These are phyloP conservation scores for Sugiyamaella paludigena DNA, from an alignment of 1,139 yeast species.

Conservation along the genomic window DNA sequence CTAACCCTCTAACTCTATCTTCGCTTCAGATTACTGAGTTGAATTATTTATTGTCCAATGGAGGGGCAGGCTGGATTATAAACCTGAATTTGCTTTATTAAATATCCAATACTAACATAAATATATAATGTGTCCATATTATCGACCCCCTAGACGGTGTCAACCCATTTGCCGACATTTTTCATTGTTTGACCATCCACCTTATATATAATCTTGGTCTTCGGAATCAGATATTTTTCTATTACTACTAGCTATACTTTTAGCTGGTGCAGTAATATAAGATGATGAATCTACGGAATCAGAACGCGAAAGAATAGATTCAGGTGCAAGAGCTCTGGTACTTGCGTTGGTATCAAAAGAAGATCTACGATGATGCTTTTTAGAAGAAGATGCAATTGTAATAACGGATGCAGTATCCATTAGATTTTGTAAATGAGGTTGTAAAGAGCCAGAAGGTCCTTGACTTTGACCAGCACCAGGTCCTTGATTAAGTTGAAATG, in stretches of 20 bases:
- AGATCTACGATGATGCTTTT: slow-evolving; percentile 35
- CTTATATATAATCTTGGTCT: slow-evolving; percentile 1
- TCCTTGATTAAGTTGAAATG: slow-evolving; percentile 16
- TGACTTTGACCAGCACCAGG: neutral
- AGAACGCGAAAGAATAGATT: slow-evolving; percentile 32
- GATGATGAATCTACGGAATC: slow-evolving; percentile 29
- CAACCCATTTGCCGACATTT: too few relatives aligned
- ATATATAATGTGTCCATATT: too few relatives aligned
- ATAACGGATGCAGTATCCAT: slow-evolving; percentile 39
- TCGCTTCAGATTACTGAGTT: too few relatives aligned
- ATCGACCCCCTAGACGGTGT: too few relatives aligned
- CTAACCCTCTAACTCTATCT: too few relatives aligned
- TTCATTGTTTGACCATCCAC: too few relatives aligned
- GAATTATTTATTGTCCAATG: too few relatives aligned
- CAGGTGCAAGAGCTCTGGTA: slow-evolving; percentile 40
- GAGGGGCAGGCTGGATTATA: too few relatives aligned
- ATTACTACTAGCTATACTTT: slow-evolving; percentile 17
- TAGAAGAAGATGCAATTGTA: slow-evolving; percentile 40
- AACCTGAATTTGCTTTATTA: too few relatives aligned
- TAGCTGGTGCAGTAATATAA: slow-evolving; percentile 16
- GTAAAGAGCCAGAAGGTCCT: neutral
- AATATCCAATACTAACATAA: too few relatives aligned
- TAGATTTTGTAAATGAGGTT: slow-evolving; percentile 9
- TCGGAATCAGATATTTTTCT: slow-evolving; percentile 9
- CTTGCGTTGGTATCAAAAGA: slow-evolving; percentile 43